A percentile compares a stretch with the other conserved stretches of the same genome.
Conservation (phyloP, 176 grass and related monocot genomes). For the Eragrostis curvula region DNA sequence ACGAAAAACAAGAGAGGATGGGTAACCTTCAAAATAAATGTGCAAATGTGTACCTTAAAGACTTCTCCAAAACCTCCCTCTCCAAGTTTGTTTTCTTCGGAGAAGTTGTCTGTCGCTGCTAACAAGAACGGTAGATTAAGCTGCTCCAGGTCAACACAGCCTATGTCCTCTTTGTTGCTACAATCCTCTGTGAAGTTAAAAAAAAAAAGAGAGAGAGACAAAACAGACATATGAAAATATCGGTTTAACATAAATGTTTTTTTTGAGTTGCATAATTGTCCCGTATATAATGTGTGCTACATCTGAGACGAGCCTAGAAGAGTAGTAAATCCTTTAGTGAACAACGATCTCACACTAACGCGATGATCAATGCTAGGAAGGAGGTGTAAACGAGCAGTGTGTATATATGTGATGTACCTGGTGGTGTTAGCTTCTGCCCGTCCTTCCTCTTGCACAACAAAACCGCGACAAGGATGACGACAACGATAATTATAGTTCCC, state of each 20-base stretch:
- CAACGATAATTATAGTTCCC: background rate
- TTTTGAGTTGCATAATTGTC: too few relatives aligned
- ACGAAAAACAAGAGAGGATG: too few relatives aligned
- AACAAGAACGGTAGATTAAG: conserved; percentile 44
- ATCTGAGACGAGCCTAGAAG: too few relatives aligned
- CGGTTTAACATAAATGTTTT: too few relatives aligned
- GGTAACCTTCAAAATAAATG: too few relatives aligned
- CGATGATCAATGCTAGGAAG: too few relatives aligned
- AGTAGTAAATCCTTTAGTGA: too few relatives aligned
- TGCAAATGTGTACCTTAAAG: conserved; percentile 40
- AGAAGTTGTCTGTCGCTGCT: conserved; percentile 52
- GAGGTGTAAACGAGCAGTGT: too few relatives aligned
- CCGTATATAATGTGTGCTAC: too few relatives aligned
- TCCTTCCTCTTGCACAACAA: background rate
- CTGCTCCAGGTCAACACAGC: conserved; percentile 15
- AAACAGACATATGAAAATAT: background rate
- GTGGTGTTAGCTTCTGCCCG: background rate
- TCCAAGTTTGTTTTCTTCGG: conserved; percentile 56
- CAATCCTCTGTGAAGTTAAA: background rate
- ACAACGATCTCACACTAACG: too few relatives aligned
- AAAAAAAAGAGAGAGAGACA: background rate
- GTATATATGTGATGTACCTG: background rate
- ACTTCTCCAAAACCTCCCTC: conserved; percentile 60
- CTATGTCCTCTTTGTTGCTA: background rate
- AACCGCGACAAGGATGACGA: background rate